A percentile compares a stretch with the other conserved stretches of the same genome.
These are phyloP conservation scores for Candida smagusa DNA, from an alignment of 1,139 yeast species.

Conservation along the genomic window DNA sequence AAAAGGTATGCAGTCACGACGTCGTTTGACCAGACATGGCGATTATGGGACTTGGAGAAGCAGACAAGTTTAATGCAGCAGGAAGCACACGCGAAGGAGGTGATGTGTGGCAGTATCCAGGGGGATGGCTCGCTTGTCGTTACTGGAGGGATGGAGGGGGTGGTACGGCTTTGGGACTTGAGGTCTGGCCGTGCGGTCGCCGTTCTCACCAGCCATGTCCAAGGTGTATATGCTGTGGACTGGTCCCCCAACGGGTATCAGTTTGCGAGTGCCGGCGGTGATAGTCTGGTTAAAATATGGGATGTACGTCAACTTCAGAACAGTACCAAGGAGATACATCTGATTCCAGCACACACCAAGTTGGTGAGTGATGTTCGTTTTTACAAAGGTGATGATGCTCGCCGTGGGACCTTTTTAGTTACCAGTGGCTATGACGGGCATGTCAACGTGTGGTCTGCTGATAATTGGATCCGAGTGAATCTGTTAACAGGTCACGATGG, in stretches of 20 bases:
- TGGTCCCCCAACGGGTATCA: slow-evolving; percentile 79
- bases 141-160: slow-evolving; percentile 78
- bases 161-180: slow-evolving; percentile 80
- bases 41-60: slow-evolving; percentile 71
- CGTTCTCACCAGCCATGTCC: slow-evolving; percentile 62
- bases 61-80: slow-evolving; percentile 43
- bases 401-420: slow-evolving; percentile 49
- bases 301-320: slow-evolving; percentile 56
- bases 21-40: slow-evolving; percentile 87
- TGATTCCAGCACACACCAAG: slow-evolving; percentile 76
- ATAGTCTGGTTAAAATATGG: slow-evolving; percentile 80
- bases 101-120: slow-evolving; percentile 63
- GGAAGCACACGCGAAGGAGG: slow-evolving; percentile 84
- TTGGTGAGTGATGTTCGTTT: slow-evolving; percentile 68
- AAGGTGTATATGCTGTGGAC: slow-evolving; percentile 67
- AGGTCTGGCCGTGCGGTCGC: slow-evolving; percentile 70
- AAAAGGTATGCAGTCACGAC: slow-evolving; percentile 60
- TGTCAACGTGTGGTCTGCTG: slow-evolving; percentile 65
- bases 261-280: slow-evolving; percentile 82
- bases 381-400: slow-evolving; percentile 21
- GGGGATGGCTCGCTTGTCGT: slow-evolving; percentile 75
- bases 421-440: slow-evolving; percentile 72
- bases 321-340: slow-evolving; percentile 32
- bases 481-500: slow-evolving; percentile 64
- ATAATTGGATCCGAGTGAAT: slow-evolving; percentile 63